phyloP scores from a whole-genome alignment of 2,329 filamentous ascomycete genomes.

The Neospermospora avenae region DNA sequence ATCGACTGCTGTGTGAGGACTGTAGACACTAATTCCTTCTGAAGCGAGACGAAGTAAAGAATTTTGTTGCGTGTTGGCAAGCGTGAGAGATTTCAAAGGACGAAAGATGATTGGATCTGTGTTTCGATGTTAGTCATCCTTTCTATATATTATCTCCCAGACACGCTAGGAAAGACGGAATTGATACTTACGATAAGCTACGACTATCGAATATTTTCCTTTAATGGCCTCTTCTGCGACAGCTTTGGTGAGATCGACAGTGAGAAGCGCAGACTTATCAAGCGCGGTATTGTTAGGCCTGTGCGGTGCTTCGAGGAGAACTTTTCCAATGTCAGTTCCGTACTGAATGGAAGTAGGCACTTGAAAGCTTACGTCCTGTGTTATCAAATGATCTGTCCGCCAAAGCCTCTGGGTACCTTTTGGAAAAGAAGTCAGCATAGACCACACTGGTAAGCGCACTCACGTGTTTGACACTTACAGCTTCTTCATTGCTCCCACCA shows the following conservation, averaged over 20 bases:
- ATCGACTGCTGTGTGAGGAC: slow-evolving; percentile 92
- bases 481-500: slow-evolving; percentile 75
- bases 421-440: not conserved
- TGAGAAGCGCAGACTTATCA: slow-evolving; percentile 70
- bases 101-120: slow-evolving; percentile 95
- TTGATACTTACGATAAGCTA: slow-evolving; percentile 74
- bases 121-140: slow-evolving; percentile 3
- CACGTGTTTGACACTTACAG: slow-evolving; percentile 54
- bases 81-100: slow-evolving; percentile 82
- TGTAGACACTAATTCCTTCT: slow-evolving; percentile 91
- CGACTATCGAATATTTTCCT: slow-evolving; percentile 71
- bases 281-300: slow-evolving; percentile 44
- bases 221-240: slow-evolving; percentile 88
- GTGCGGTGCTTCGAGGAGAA: slow-evolving; percentile 68
- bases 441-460: not conserved
- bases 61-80: slow-evolving; percentile 80
- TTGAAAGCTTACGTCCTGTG: slow-evolving; percentile 62
- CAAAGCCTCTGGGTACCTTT: slow-evolving; percentile 81
- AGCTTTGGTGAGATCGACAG: slow-evolving; percentile 84
- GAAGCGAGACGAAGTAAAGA: slow-evolving; percentile 79
- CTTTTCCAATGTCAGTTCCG: slow-evolving; percentile 37
- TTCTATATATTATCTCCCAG: not conserved
- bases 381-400: slow-evolving; percentile 95
- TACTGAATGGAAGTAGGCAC: not conserved
- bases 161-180: not conserved